phyloP scores from a whole-genome alignment of 2,329 filamentous ascomycete species.

The Hypoxylon sp. region DNA sequence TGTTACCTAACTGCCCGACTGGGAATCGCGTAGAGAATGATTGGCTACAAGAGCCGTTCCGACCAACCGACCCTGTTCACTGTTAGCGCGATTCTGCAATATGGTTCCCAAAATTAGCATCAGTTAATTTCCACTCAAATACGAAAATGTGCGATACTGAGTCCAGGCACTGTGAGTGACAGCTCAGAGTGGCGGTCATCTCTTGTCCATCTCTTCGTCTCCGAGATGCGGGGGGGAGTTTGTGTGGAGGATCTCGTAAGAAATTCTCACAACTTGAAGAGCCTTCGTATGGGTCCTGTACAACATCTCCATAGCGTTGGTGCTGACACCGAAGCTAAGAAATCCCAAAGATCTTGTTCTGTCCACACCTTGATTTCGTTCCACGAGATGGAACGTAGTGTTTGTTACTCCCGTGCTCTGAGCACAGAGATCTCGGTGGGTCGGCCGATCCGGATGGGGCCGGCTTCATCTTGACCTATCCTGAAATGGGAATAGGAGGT shows the following conservation, averaged over 20 bases:
- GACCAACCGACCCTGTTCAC: slow-evolving; percentile 5
- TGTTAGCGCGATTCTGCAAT: slow-evolving; percentile 25
- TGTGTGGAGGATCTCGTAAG: too few species aligned
- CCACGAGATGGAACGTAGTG: slow-evolving; percentile 22
- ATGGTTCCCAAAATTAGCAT: slow-evolving; percentile 31
- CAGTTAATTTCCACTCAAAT: slow-evolving; percentile 31
- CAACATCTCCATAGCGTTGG: slow-evolving; percentile 2
- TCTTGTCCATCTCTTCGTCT: too few species aligned
- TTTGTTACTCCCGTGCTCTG: background rate
- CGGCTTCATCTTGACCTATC: slow-evolving; percentile 16
- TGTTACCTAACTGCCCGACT: slow-evolving; percentile 25
- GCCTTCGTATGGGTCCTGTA: slow-evolving; percentile 10
- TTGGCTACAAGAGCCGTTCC: slow-evolving; percentile 20
- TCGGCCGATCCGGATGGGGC: slow-evolving; percentile 26
- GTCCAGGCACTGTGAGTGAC: too few species aligned
- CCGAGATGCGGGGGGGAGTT: too few species aligned
- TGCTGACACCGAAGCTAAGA: too few species aligned
- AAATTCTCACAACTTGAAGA: background rate
- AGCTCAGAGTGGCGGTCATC: too few species aligned
- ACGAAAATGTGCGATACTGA: slow-evolving; percentile 19
- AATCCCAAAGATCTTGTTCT: slow-evolving; percentile 19
- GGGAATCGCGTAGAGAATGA: slow-evolving; percentile 25
- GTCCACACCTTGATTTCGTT: slow-evolving; percentile 4
- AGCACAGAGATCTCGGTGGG: slow-evolving; percentile 16
- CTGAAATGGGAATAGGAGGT: slow-evolving; percentile 16